A percentile compares a stretch with the other conserved stretches of the same genome.
phyloP scores from a whole-genome alignment of 257 asterid genomes.

The Nicotiana benthamiana region DNA sequence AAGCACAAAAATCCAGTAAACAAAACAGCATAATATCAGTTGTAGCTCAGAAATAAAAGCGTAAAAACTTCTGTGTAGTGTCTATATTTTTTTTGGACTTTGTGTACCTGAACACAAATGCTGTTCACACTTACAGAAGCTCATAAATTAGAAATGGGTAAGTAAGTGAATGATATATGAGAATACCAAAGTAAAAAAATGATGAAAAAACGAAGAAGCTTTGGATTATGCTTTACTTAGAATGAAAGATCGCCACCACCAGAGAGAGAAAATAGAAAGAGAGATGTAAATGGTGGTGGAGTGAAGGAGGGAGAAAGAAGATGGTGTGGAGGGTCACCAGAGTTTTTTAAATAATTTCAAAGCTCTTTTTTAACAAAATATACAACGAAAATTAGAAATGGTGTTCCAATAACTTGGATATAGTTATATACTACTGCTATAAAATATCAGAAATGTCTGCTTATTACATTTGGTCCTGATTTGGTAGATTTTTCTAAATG shows the following conservation, averaged over 20 bases:
- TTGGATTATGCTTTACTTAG: constrained; percentile 1
- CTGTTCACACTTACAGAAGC: background rate
- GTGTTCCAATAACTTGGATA: background rate
- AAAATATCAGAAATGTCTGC: background rate
- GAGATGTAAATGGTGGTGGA: constrained; percentile 12
- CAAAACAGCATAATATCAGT: background rate
- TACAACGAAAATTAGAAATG: background rate
- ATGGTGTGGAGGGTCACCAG: constrained; percentile 57
- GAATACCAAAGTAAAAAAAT: background rate
- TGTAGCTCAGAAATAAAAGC: background rate
- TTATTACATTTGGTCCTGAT: background rate
- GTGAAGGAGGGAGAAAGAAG: constrained; percentile 58
- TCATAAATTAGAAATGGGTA: background rate
- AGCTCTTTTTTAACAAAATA: background rate
- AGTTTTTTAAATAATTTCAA: constrained; percentile 31
- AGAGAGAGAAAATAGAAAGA: constrained; percentile 25
- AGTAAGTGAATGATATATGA: background rate
- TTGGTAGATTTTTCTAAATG: background rate
- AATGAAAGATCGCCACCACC: constrained; percentile 11
- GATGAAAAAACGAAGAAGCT: background rate
- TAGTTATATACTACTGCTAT: background rate
- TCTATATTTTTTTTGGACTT: background rate
- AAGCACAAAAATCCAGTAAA: background rate
- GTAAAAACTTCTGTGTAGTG: background rate
- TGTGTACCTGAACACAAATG: background rate